Evolutionary conservation across 176 grass and related monocot species (phyloP).

Genomic region (Oryza australiensis): DNA sequence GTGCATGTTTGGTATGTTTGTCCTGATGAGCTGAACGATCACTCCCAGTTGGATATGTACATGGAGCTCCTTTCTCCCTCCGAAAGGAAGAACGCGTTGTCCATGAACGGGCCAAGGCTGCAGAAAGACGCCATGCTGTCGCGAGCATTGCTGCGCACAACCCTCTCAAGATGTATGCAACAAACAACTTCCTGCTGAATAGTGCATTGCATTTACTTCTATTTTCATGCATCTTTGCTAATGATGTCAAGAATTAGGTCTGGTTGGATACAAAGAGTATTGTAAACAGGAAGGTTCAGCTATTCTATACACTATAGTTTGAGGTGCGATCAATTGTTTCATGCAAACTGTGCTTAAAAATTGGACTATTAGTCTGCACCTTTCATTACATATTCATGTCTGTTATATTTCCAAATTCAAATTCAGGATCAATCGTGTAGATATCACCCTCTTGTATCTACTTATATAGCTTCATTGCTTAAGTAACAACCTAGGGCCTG

Average conservation of each 20-base stretch:
- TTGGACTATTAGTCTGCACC: neutral
- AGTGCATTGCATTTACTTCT: neutral
- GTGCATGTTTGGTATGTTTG: constrained; percentile 89
- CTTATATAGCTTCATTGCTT: neutral
- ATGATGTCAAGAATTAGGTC: neutral
- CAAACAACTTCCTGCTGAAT: constrained; percentile 2
- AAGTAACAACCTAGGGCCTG: neutral
- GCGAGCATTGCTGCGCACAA: constrained; percentile 72
- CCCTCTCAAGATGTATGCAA: constrained; percentile 91
- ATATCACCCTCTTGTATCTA: neutral
- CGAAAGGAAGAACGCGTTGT: constrained; percentile 63
- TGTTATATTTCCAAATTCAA: constrained; percentile 8
- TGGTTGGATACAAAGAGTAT: neutral
- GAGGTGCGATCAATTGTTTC: neutral
- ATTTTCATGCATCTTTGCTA: neutral
- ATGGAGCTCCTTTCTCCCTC: constrained; percentile 68
- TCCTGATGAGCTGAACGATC: constrained; percentile 75
- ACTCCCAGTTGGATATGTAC: constrained; percentile 66
- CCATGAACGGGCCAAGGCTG: constrained; percentile 50
- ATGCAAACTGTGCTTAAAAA: neutral
- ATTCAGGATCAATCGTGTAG: neutral
- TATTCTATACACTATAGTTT: neutral
- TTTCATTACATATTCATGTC: neutral
- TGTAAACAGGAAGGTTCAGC: neutral
- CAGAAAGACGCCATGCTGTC: constrained; percentile 72